A percentile compares a stretch with the other conserved stretches of the same genome.
These are phyloP conservation scores for Begonia peltatifolia DNA, from an alignment of 306 rosid genomes.

Conservation along the genomic window DNA sequence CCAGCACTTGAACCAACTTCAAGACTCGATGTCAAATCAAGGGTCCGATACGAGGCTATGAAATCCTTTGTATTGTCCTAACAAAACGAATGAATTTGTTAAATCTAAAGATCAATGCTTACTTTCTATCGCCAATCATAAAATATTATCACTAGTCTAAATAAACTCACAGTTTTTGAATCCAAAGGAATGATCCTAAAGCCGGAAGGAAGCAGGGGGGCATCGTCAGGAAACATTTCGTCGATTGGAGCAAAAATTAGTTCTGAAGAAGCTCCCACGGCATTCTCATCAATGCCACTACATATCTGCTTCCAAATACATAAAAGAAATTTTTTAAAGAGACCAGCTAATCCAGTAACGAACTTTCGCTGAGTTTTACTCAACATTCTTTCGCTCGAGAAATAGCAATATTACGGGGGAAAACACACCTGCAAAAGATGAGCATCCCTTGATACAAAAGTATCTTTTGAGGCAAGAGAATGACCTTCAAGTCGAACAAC, in stretches of 20 bases:
- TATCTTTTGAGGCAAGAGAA: constrained; percentile 70
- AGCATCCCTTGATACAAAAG: constrained; percentile 68
- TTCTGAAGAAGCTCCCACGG: constrained; percentile 74
- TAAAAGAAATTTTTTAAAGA: not conserved
- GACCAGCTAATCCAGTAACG: too few species aligned
- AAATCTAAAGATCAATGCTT: too few species aligned
- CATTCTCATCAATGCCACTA: constrained; percentile 66
- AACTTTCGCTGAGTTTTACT: not conserved
- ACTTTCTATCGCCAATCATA: too few species aligned
- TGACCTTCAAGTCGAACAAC: constrained; percentile 90
- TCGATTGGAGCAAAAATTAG: constrained; percentile 82
- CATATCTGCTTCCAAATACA: constrained; percentile 36
- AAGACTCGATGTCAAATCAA: constrained; percentile 80
- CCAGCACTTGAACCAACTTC: constrained; percentile 61
- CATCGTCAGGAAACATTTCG: constrained; percentile 80
- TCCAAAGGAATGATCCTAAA: constrained; percentile 83
- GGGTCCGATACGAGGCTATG: constrained; percentile 39
- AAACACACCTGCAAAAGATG: constrained; percentile 76
- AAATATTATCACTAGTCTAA: constrained; percentile 1
- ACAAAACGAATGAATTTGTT: too few species aligned
- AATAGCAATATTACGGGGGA: not conserved
- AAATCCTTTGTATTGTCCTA: constrained; percentile 65
- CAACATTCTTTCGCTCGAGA: not conserved
- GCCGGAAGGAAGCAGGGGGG: constrained; percentile 89
- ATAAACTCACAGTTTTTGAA: constrained; percentile 71